Conservation (phyloP, 1,284 basidiomycete genomes). For the Trametes pubescens region DNA sequence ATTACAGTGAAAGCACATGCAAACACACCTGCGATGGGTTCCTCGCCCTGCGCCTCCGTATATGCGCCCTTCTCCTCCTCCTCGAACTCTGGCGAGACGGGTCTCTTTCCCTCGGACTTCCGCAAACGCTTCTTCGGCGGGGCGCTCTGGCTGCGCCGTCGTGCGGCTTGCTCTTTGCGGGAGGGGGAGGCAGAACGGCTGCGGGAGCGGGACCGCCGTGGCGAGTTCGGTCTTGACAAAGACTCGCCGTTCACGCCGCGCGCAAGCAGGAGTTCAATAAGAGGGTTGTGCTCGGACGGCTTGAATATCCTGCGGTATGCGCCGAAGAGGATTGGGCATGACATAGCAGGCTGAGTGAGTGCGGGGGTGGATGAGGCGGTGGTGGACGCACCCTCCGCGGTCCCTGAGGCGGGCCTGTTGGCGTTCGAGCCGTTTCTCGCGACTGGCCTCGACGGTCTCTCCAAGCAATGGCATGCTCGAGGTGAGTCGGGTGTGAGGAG, state of each 20-base stretch:
- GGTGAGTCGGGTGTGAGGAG: background rate
- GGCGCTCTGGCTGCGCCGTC: background rate
- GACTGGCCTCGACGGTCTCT: slow-evolving; percentile 58
- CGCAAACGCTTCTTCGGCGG: background rate
- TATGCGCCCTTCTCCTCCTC: background rate
- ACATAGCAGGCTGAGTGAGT: background rate
- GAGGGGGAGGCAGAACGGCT: slow-evolving; percentile 26
- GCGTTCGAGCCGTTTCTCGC: slow-evolving; percentile 59
- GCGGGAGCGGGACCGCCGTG: slow-evolving; percentile 21
- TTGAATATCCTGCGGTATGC: slow-evolving; percentile 46
- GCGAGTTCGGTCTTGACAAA: slow-evolving; percentile 42
- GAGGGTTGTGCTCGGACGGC: slow-evolving; percentile 47
- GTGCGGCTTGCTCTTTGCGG: slow-evolving; percentile 8
- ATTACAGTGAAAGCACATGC: background rate
- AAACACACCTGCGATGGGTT: slow-evolving; percentile 15
- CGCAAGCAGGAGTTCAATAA: slow-evolving; percentile 50
- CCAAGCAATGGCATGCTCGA: slow-evolving; percentile 35
- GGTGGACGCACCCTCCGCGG: slow-evolving; percentile 63
- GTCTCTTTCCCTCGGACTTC: background rate
- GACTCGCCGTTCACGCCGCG: slow-evolving; percentile 54
- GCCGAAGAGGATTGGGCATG: background rate
- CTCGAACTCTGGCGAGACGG: background rate
- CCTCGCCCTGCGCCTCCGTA: background rate
- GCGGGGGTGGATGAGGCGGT: background rate
- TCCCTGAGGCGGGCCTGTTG: slow-evolving; percentile 68